Percentiles rank a stretch among this genome's conserved stretches.
Evolutionary conservation across 805 yeast genomes (phyloP).

Genomic region (Kluyveromyces nonfermentans): DNA sequence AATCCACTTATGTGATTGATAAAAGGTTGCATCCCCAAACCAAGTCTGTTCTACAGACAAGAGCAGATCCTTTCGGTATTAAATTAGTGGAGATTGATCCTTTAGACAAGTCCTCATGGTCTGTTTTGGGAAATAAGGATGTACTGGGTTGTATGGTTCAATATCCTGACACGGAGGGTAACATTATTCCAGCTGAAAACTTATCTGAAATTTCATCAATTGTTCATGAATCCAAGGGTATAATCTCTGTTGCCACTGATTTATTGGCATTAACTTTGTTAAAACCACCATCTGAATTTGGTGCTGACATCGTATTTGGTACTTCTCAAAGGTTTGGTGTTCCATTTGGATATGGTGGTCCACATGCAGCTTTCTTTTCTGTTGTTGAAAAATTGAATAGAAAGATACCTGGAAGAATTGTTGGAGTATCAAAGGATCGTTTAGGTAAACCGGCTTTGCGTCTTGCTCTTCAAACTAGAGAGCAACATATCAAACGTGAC

Average conservation of each 20-base stretch:
- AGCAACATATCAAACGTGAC: slow-evolving; percentile 95
- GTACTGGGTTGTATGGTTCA: slow-evolving; percentile 81
- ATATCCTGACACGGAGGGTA: slow-evolving; percentile 85
- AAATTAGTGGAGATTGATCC: slow-evolving; percentile 52
- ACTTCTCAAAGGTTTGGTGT: slow-evolving; percentile 95
- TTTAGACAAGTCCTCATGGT: slow-evolving; percentile 31
- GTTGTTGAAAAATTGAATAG: slow-evolving; percentile 73
- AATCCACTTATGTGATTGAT: slow-evolving; percentile 62
- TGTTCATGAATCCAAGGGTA: slow-evolving; percentile 63
- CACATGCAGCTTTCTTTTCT: slow-evolving; percentile 96
- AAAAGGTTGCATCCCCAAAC: slow-evolving; percentile 77
- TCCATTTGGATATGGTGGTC: slow-evolving; percentile 97
- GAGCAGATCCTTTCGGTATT: slow-evolving; percentile 69
- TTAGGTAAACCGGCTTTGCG: slow-evolving; percentile 83
- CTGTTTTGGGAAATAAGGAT: slow-evolving; percentile 29
- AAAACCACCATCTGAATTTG: slow-evolving; percentile 74
- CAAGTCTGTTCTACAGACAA: slow-evolving; percentile 61
- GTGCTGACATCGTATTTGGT: slow-evolving; percentile 91
- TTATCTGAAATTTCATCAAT: slow-evolving; percentile 49
- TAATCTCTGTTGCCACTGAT: slow-evolving; percentile 84
- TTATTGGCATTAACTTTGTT: slow-evolving; percentile 78
- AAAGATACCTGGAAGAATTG: slow-evolving; percentile 93
- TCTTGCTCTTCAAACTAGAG: slow-evolving; percentile 94
- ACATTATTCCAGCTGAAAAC: slow-evolving; percentile 39
- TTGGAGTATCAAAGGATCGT: slow-evolving; percentile 88